phyloP scores from a whole-genome alignment of 805 yeast genomes.

The Saccharomyces paradoxus region DNA sequence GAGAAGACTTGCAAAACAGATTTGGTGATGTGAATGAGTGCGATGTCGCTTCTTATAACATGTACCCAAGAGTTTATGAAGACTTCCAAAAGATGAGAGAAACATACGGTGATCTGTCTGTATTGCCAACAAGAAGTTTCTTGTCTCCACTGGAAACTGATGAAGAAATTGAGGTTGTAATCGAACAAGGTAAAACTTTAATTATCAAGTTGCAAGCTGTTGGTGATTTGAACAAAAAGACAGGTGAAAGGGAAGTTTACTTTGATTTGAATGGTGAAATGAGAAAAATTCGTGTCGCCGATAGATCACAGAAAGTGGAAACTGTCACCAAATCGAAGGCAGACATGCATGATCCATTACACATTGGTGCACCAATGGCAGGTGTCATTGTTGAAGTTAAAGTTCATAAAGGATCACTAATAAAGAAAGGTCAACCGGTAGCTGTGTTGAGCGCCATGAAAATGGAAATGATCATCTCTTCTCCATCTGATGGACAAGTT shows the following conservation, averaged over 20 bases:
- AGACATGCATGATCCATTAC: slow-evolving; percentile 72
- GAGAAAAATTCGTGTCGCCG: slow-evolving; percentile 88
- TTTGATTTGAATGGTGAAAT: slow-evolving; percentile 96
- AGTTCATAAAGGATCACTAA: slow-evolving; percentile 73
- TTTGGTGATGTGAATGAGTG: slow-evolving; percentile 71
- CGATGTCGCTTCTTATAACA: slow-evolving; percentile 88
- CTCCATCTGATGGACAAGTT: slow-evolving; percentile 79
- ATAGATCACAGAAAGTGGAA: slow-evolving; percentile 76
- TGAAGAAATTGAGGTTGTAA: slow-evolving; percentile 78
- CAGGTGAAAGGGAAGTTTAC: slow-evolving; percentile 90
- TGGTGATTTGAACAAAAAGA: slow-evolving; percentile 73
- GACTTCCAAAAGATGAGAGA: slow-evolving; percentile 63
- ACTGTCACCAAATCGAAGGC: slow-evolving; percentile 82
- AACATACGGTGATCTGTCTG: slow-evolving; percentile 83
- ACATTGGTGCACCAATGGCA: slow-evolving; percentile 97
- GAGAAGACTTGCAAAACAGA: slow-evolving; percentile 61
- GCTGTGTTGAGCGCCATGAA: slow-evolving; percentile 94
- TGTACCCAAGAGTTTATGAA: slow-evolving; percentile 96
- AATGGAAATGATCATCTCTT: slow-evolving; percentile 96
- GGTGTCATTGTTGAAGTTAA: slow-evolving; percentile 93
- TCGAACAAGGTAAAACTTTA: slow-evolving; percentile 88
- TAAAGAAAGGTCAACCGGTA: slow-evolving; percentile 90
- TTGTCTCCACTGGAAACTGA: slow-evolving; percentile 76
- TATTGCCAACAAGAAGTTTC: slow-evolving; percentile 85
- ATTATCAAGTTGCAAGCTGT: slow-evolving; percentile 85